phyloP scores from a whole-genome alignment of 176 grass and related monocot species.

The Elaeis guineensis region DNA sequence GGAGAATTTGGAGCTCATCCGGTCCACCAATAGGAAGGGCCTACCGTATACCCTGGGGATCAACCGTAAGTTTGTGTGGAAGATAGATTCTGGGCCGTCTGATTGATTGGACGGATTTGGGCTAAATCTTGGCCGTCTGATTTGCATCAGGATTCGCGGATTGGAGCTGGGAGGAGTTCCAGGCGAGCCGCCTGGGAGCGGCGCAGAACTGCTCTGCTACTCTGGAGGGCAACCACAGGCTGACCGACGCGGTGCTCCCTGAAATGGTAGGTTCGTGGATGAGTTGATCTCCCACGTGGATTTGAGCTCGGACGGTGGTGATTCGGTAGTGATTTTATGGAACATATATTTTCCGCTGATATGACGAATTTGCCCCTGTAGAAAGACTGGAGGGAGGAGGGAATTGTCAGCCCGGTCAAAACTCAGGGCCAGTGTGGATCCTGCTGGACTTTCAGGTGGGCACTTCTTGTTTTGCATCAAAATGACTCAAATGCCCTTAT shows the following conservation, averaged over 20 bases:
- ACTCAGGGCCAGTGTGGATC: constrained; percentile 74
- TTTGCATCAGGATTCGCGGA: constrained; percentile 54
- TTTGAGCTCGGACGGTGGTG: no score
- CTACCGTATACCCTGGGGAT: constrained; percentile 80
- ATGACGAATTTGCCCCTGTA: constrained; percentile 21
- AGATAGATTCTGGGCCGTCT: no score
- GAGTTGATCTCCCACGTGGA: no score
- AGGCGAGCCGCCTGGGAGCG: constrained; percentile 54
- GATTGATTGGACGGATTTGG: no score
- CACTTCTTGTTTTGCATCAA: no score
- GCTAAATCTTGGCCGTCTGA: not conserved
- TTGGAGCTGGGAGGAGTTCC: constrained; percentile 98
- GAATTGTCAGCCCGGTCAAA: constrained; percentile 92
- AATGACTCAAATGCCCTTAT: no score
- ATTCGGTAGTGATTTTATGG: no score
- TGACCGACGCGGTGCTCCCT: constrained; percentile 47
- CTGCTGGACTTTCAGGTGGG: constrained; percentile 96
- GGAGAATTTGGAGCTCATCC: constrained; percentile 68
- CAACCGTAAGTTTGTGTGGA: constrained; percentile 39
- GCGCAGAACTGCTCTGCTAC: constrained; percentile 96
- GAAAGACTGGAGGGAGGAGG: constrained; percentile 97
- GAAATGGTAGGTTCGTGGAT: constrained; percentile 38
- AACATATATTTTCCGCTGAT: no score
- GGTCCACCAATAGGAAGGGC: constrained; percentile 56
- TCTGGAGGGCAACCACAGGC: constrained; percentile 64